Base-by-base conservation (phyloP, 2,329 filamentous ascomycete genomes). In the Aspergillus quadricinctus region DNA sequence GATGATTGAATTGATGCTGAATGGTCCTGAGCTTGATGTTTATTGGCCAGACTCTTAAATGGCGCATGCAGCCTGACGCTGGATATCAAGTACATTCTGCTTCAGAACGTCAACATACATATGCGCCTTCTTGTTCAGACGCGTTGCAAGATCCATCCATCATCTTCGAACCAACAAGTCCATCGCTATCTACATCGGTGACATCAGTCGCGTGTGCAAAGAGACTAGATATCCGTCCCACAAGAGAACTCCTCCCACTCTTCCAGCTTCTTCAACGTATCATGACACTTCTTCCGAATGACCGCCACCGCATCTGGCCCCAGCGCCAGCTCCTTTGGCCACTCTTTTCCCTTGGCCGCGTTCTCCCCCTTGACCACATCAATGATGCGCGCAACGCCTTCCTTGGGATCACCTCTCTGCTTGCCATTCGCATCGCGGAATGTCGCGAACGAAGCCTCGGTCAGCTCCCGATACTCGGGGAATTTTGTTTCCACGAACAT, bases 381-480 rank as follows among this genome's bases (percentile, higher is more conserved):
- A 54, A 72, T 70, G 50, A 74, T 66, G 35, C 68, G 58, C 50
- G 65, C 57, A 19, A 60, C 67, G 7, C 65, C 72, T 50, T 72
- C 74, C 17, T 60, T 57, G 3, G 69, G 61, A 55, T 72, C 59
- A 27, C 69, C 70, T 4, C 60, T 57, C 61, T 74, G 70, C 1
- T 48, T 54, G 31, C 63, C 62, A 40, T 70, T 56, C 14, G 66
- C 66, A 7, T 57, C 58, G 14, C 52, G 51, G 56, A 70, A 60
- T 9, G 37, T 50, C 1, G n/a, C 58, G 21, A 59, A 52, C 17
- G 56, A 54, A 19, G 53, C 57, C 7, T 58, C 45, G 37, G 67
- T 65, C 28, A 69, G 35, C 19, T 69, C 63, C 28, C 65, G 55
- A 49, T 69, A 68, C 2, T 60, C 65, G 1, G 61, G 61, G 25